Conservation (phyloP, 176 grass and related monocot genomes). For the Carex littledalei region DNA sequence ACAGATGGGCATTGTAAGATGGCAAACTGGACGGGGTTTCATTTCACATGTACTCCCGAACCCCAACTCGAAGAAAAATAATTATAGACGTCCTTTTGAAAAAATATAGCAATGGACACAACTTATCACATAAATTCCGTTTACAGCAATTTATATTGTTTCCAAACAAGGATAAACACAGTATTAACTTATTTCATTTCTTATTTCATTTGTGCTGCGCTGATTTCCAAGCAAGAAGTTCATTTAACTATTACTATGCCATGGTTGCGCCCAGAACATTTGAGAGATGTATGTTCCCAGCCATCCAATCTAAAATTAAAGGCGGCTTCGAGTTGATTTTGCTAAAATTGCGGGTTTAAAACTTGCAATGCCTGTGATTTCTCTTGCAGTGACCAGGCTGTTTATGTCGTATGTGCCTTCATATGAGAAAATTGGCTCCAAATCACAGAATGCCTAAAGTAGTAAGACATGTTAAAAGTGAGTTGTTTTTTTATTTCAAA, state of each 20-base stretch:
- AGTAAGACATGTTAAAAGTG: conserved; percentile 14
- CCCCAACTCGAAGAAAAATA: neutral
- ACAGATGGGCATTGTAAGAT: too few species aligned
- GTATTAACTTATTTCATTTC: neutral
- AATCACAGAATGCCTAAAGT: conserved; percentile 66
- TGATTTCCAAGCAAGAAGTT: neutral
- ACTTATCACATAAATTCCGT: neutral
- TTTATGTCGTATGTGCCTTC: conserved; percentile 81
- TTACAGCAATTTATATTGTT: neutral
- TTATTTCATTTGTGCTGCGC: neutral
- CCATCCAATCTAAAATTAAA: conserved; percentile 2
- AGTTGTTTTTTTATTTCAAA: neutral
- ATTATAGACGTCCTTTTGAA: neutral
- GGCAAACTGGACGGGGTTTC: too few species aligned
- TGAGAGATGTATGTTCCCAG: neutral
- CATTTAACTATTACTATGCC: neutral
- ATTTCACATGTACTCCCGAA: neutral
- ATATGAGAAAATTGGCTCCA: conserved; percentile 76
- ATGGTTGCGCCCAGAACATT: neutral
- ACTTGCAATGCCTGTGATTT: conserved; percentile 74
- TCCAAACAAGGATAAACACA: neutral
- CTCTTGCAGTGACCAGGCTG: conserved; percentile 64
- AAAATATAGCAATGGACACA: neutral
- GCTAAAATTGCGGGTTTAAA: conserved; percentile 55
- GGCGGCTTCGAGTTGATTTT: conserved; percentile 14